phyloP scores from a whole-genome alignment of 345 rosid genomes.

The Populus deltoides region DNA sequence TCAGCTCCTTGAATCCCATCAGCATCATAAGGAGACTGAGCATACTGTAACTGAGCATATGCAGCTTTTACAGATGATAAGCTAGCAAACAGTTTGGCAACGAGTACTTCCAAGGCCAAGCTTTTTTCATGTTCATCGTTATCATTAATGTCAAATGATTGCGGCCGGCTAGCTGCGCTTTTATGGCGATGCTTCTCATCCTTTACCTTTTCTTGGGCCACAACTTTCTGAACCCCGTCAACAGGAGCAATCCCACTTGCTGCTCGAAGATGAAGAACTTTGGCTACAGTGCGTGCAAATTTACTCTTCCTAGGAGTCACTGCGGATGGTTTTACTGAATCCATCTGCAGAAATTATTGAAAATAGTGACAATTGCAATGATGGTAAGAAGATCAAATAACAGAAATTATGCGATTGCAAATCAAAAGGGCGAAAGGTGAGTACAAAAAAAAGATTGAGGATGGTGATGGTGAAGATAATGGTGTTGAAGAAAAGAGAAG shows the following conservation, averaged over 20 bases:
- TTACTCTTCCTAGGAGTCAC: slow-evolving; percentile 59
- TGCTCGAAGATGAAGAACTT: slow-evolving; percentile 59
- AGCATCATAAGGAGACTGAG: slow-evolving; percentile 83
- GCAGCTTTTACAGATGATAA: slow-evolving; percentile 69
- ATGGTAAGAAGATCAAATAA: slow-evolving; percentile 3
- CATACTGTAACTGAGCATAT: slow-evolving; percentile 71
- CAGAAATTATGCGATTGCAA: not conserved
- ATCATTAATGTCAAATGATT: slow-evolving; percentile 40
- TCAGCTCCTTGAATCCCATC: slow-evolving; percentile 74
- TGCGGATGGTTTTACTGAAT: slow-evolving; percentile 54
- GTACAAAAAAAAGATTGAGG: slow-evolving; percentile 12
- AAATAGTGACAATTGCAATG: not conserved
- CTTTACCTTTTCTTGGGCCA: slow-evolving; percentile 35
- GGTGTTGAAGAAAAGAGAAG: slow-evolving; percentile 9
- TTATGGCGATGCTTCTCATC: slow-evolving; percentile 31
- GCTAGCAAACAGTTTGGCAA: slow-evolving; percentile 72
- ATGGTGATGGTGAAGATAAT: slow-evolving; percentile 21
- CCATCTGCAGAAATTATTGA: slow-evolving; percentile 48
- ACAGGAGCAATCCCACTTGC: slow-evolving; percentile 62
- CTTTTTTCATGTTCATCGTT: slow-evolving; percentile 42
- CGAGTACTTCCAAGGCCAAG: slow-evolving; percentile 58
- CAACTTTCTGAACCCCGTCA: slow-evolving; percentile 43
- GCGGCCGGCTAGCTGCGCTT: slow-evolving; percentile 27
- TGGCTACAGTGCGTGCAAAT: slow-evolving; percentile 59
- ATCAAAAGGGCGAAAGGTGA: not conserved